Evolutionary conservation across 2,329 filamentous ascomycete genomes (phyloP), one percentile per base, ranked within the genome.

Genomic region (Penicillium sp.): DNA sequence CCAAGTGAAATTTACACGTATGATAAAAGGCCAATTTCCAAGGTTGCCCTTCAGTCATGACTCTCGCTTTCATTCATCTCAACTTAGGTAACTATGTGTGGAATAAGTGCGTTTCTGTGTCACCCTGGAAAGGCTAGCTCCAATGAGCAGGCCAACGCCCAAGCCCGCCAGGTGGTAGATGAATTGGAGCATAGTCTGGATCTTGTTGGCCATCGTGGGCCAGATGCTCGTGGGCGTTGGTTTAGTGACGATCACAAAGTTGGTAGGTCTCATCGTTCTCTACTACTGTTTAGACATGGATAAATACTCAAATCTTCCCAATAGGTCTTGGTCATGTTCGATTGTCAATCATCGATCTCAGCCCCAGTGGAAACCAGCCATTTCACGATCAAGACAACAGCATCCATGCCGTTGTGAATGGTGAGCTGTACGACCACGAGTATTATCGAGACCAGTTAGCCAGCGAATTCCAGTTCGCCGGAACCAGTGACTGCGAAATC

Each of bases 331-430:
- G 75, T 15, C 81, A 84, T 65, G 77, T 76, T 44, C 77, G 82
- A n/a, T 72, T 84, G 10, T 75, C 80, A 17, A 83, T 84, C 66
- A 81, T 82, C 60, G 82, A 84, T 61, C 75, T 83, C 0, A 77
- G 75, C 8, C 68, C 76, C 0, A 68, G 69, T n/a, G 82, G 79
- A 1, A 65, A 68, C 5, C 82, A 84, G 61, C 82, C 82, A 2
- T 68, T 81, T 45, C 75, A 78, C 53, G 71, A 73, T 60, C 56
- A 63, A 10, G 68, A 76, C 17, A 67, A 69, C 21, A 60, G 61
- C 1, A 73, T 86, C 19, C 82, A 85, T 65, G 82, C 82, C 1
- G 78, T 86, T n/a, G 81, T 86, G 25, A 85, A 84, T 57, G 83
- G 84, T 29, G 83, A 86, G 66, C 75, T 86, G n/a, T 86, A 86